phyloP scores from a whole-genome alignment of 306 rosid species.

The Hippophae tibetana region DNA sequence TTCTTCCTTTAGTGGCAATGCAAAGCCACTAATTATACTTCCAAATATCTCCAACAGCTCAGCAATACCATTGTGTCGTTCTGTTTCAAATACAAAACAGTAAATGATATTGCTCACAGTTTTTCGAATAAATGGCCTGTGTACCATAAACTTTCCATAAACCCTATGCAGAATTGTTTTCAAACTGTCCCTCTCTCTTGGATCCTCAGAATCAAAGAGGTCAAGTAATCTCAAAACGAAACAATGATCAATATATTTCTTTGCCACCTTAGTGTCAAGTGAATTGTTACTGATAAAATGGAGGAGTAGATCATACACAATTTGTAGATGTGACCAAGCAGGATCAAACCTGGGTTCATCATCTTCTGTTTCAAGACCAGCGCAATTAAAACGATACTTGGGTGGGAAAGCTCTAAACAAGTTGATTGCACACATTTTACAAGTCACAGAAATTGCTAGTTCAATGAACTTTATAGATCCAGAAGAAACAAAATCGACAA shows the following conservation, averaged over 20 bases:
- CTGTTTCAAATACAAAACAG: constrained; percentile 79
- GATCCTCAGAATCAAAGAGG: constrained; percentile 95
- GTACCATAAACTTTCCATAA: constrained; percentile 93
- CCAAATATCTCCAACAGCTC: constrained; percentile 97
- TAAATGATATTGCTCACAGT: constrained; percentile 80
- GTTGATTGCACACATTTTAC: constrained; percentile 84
- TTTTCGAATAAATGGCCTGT: constrained; percentile 82
- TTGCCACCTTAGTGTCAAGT: constrained; percentile 75
- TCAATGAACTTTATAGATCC: constrained; percentile 85
- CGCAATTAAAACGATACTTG: constrained; percentile 49
- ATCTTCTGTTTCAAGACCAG: constrained; percentile 75
- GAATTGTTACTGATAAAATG: constrained; percentile 62
- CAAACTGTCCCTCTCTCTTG: constrained; percentile 96
- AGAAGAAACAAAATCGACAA: constrained; percentile 84
- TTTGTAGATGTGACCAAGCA: constrained; percentile 82
- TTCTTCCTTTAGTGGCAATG: constrained; percentile 94
- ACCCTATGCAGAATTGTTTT: constrained; percentile 86
- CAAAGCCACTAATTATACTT: constrained; percentile 92
- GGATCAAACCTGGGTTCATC: constrained; percentile 99
- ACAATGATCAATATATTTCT: constrained; percentile 66
- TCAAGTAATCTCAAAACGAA: constrained; percentile 76
- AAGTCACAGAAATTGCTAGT: constrained; percentile 67
- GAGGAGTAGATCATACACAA: constrained; percentile 89
- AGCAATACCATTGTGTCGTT: constrained; percentile 88
- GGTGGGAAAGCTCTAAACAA: constrained; percentile 94